Conservation (phyloP, 2,329 filamentous ascomycete species). For the Bipolaris gigantea region DNA sequence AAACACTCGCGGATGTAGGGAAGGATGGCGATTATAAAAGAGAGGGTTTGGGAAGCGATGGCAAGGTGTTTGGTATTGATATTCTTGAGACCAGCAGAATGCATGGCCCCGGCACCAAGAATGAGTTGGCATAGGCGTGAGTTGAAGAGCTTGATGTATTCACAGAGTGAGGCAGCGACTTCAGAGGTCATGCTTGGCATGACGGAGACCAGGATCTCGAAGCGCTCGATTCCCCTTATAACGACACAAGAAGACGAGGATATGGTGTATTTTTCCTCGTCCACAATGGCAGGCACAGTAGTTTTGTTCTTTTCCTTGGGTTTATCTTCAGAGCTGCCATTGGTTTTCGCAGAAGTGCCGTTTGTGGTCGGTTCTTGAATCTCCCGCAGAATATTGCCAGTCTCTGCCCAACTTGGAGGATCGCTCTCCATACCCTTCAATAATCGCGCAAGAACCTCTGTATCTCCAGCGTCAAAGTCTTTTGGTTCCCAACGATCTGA, state of each 20-base stretch:
- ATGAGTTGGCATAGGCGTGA: slow-evolving; percentile 96
- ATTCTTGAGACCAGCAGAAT: slow-evolving; percentile 86
- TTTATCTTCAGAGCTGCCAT: slow-evolving; percentile 37
- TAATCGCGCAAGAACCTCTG: slow-evolving; percentile 63
- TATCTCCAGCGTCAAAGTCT: slow-evolving; percentile 69
- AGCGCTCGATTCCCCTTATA: slow-evolving; percentile 77
- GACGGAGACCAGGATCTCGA: slow-evolving; percentile 77
- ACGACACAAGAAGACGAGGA: slow-evolving; percentile 82
- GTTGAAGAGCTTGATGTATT: slow-evolving; percentile 92
- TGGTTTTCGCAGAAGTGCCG: slow-evolving; percentile 28
- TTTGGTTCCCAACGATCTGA: slow-evolving; percentile 77
- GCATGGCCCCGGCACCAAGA: slow-evolving; percentile 87
- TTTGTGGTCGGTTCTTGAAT: slow-evolving; percentile 28
- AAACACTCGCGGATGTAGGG: slow-evolving; percentile 92
- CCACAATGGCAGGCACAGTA: slow-evolving; percentile 67
- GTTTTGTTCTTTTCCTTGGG: slow-evolving; percentile 50
- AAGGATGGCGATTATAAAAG: slow-evolving; percentile 83
- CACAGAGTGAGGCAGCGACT: slow-evolving; percentile 75
- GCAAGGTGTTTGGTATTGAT: slow-evolving; percentile 90
- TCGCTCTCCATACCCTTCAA: slow-evolving; percentile 72
- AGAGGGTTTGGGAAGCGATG: slow-evolving; percentile 83
- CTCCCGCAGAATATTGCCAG: slow-evolving; percentile 48
- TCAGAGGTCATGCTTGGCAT: slow-evolving; percentile 90
- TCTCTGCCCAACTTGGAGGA: slow-evolving; percentile 65
- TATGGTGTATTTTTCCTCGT: slow-evolving; percentile 82